Conservation (phyloP, 1,139 yeast genomes). For the Pichia inconspicua region DNA sequence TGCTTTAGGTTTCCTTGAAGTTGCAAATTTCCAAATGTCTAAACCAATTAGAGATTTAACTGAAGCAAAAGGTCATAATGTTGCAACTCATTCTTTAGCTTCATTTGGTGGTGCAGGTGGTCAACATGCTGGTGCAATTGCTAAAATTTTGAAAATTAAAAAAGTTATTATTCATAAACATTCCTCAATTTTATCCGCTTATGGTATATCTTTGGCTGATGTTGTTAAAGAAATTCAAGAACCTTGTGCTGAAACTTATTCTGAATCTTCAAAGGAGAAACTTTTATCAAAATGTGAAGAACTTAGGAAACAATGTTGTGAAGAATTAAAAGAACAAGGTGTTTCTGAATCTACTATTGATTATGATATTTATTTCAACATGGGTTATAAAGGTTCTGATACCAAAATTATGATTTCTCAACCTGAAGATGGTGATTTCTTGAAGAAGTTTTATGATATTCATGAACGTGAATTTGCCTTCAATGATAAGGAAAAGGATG, state of each 20-base stretch:
- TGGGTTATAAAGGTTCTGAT: slow-evolving; percentile 83
- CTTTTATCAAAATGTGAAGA: neutral
- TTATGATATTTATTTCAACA: slow-evolving; percentile 59
- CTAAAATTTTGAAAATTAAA: slow-evolving; percentile 38
- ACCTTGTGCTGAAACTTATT: neutral
- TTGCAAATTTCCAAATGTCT: slow-evolving; percentile 49
- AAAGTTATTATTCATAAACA: slow-evolving; percentile 43
- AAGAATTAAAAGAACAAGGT: slow-evolving; percentile 40
- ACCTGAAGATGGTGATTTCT: slow-evolving; percentile 22
- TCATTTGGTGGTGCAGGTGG: slow-evolving; percentile 56
- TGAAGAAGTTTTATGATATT: slow-evolving; percentile 23
- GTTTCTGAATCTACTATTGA: slow-evolving; percentile 27
- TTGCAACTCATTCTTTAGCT: slow-evolving; percentile 39
- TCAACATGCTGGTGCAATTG: slow-evolving; percentile 46
- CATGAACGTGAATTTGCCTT: slow-evolving; percentile 71
- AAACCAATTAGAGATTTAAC: slow-evolving; percentile 49
- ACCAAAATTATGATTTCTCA: slow-evolving; percentile 63
- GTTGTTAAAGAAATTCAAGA: slow-evolving; percentile 59
- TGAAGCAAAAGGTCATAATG: slow-evolving; percentile 44
- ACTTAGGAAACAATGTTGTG: slow-evolving; percentile 7
- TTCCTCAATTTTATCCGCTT: slow-evolving; percentile 48
- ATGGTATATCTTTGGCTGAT: slow-evolving; percentile 47
- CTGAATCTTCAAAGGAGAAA: neutral
- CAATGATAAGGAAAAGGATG: slow-evolving; percentile 43
- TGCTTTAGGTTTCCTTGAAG: slow-evolving; percentile 45